Evolutionary conservation across 257 asterid species (phyloP), one percentile per base, ranked within the genome.

Genomic region (Pogostemon cablin): DNA sequence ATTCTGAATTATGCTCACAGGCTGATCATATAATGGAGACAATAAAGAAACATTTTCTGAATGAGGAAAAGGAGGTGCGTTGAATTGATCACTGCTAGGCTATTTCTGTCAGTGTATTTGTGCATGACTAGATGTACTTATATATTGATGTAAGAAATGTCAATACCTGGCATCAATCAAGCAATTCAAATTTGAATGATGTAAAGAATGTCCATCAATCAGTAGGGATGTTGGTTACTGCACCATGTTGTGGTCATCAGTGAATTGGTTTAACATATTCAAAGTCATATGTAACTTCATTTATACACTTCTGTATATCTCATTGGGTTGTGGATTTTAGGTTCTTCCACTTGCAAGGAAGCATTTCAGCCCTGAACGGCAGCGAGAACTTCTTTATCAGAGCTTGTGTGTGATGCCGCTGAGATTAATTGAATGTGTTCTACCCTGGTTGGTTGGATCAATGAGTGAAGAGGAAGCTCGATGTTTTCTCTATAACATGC

Each of bases 331-430:
- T 67, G 52, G 40, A 73, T 75, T 72, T 49, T 82, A 93, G 98
- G 92, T 93, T 79, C 96, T 93, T 81, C 97, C 97, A 59, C 96
- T 89, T 65, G 96, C 89, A 62, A 80, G 96, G 81, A 85, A 77
- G 86, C 90, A 81, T 75, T 93, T 93, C 79, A 90, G 91, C 77
- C 82, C 81, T 67, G 95, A 89, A 76, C 72, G 86, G 68, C 97
- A 93, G 81, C 87, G 95, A 68, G 87, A 85, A 74, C 96, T 93
- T 80, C 86, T 86, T 47, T 93, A 93, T 69, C 95, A 81, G 85
- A 90, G 96, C 72, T 79, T 93, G 75, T 93, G 98, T 87, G 97
- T 87, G 62, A 93, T 93, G 97, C 98, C 98, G 46, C 76, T 93
- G 78, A 88, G 98, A 80, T 77, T 93, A 81, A 83, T 93, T 50